Base-by-base conservation (phyloP, 2,329 filamentous ascomycete genomes). In the Hypoxylon sp. region DNA sequence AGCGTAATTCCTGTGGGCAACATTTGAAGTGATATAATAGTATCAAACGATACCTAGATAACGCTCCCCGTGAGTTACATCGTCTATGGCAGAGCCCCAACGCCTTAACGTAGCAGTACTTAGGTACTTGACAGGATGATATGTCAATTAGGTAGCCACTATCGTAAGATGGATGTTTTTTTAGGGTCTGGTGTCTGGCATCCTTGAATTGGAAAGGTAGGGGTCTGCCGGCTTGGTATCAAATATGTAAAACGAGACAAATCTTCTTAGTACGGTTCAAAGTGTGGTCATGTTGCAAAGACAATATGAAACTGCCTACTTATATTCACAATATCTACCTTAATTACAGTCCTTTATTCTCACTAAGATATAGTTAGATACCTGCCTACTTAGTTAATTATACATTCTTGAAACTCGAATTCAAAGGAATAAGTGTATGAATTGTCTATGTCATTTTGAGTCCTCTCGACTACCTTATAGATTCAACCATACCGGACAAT, bases 21-120 rank as follows among this genome's bases (percentile, higher is more conserved):
- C n/a, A n/a, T n/a, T n/a, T n/a, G n/a, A n/a, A n/a, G n/a, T n/a
- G n/a, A 34, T 46, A 30, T 21, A 46, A 46, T 52, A 38, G n/a
- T 45, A 32, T 38, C 48, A 32, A 34, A 9, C 25, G 23, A 23
- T 43, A 19, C 30, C 13, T 36, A 25, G 30, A 48, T n/a, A 28
- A 5, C 11, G 9, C 21, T 51, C 45, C 43, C 17, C n/a, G 0
- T 25, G 48, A 13, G 61, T 64, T 64, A 64, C 55, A 64, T 64
- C 61, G 61, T 53, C 48, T 23, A 19, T 25, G 14, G 19, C 19
- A 63, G 45, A 59, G 61, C 55, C 55, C 61, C 49, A 64, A 19
- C 6, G 28, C 46, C 38, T 48, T 30, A 36, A 41, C 21, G 25
- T 21, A 28, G 7, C 32, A 34, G n/a, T 17, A 46, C 43, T 32